These are phyloP conservation scores for Phytophthora nicotianae DNA, from an alignment of 352 stramenopile genomes.

Conservation along the genomic window DNA sequence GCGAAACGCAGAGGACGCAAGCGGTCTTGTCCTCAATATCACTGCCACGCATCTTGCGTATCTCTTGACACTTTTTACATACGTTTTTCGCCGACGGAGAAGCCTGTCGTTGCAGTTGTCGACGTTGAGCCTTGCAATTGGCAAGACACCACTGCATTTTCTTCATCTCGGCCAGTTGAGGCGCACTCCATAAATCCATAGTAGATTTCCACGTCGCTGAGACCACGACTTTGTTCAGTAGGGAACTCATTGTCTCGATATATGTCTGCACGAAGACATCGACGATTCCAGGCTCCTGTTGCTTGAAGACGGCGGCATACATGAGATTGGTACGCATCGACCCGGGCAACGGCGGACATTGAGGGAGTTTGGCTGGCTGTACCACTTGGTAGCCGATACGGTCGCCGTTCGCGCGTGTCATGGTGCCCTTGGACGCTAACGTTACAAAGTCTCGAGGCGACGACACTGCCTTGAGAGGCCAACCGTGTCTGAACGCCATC, in stretches of 20 bases:
- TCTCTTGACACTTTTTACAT: constrained; percentile 28
- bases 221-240: constrained; percentile 33
- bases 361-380: constrained; percentile 45
- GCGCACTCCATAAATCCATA: constrained; percentile 24
- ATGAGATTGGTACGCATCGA: constrained; percentile 28
- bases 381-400: constrained; percentile 50
- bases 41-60: constrained; percentile 21
- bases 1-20: constrained; percentile 29
- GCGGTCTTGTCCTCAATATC: constrained; percentile 19
- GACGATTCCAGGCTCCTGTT: constrained; percentile 29
- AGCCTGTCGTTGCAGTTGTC: constrained; percentile 24
- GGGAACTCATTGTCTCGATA: constrained; percentile 21
- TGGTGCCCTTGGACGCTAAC: constrained; percentile 34
- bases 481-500: constrained; percentile 33
- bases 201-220: constrained; percentile 28
- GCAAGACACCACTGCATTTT: constrained; percentile 38
- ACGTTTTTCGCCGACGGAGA: constrained; percentile 20
- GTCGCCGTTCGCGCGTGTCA: constrained; percentile 37
- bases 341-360: constrained; percentile 32
- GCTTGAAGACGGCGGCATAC: constrained; percentile 30
- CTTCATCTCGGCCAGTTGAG: constrained; percentile 34
- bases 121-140: constrained; percentile 26
- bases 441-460: constrained; percentile 43
- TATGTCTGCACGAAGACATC: constrained; percentile 37
- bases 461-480: constrained; percentile 31